Evolutionary conservation across 257 asterid species (phyloP).

Genomic region (Jasminum sambac): DNA sequence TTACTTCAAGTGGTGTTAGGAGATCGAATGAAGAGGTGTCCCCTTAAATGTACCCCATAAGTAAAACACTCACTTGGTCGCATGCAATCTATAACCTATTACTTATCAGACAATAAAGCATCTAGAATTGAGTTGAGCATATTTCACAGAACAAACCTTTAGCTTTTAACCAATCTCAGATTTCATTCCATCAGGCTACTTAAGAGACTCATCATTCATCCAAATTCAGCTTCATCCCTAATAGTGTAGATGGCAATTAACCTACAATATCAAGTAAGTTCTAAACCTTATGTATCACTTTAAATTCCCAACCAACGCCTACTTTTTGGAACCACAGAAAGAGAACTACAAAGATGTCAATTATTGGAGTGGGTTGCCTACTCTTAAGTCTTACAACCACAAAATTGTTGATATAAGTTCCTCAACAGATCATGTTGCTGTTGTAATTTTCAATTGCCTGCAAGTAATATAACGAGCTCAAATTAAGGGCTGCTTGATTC

Average conservation of each 20-base stretch:
- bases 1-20: too few species aligned
- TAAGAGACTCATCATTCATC: not conserved
- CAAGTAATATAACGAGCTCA: not conserved
- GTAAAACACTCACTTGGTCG: too few species aligned
- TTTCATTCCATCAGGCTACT: not conserved
- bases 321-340: not conserved
- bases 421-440: not conserved
- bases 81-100: too few species aligned
- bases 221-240: not conserved
- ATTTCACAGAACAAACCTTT: not conserved
- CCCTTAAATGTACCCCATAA: too few species aligned
- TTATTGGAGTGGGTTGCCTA: not conserved
- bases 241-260: not conserved
- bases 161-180: not conserved
- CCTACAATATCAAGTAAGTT: not conserved
- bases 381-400: not conserved
- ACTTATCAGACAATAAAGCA: not conserved
- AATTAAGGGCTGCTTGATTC: too few species aligned
- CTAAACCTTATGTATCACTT: not conserved
- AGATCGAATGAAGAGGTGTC: too few species aligned
- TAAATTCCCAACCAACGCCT: not conserved
- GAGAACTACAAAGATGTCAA: not conserved
- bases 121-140: not conserved
- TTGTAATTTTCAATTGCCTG: not conserved
- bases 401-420: not conserved